Evolutionary conservation across 163 green algal species (phyloP).

Genomic region (Chlorella variabilis): DNA sequence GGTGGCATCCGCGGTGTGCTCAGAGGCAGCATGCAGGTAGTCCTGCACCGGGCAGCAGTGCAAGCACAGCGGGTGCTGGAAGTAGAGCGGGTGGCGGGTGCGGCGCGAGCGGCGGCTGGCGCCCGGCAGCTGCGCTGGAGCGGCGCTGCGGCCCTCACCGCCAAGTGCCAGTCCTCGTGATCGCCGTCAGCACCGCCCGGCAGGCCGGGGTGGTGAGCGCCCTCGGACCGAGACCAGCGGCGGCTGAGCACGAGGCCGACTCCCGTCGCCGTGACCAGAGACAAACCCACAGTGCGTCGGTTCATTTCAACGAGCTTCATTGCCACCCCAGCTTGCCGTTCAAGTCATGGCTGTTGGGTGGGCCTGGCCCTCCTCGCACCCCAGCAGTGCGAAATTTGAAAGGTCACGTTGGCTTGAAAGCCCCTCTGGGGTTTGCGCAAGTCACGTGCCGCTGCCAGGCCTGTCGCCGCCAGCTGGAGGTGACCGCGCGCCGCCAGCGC

Average conservation of each 20-base stretch:
- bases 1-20: neutral
- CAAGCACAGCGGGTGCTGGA: too few relatives aligned
- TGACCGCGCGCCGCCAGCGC: too few relatives aligned
- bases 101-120: neutral
- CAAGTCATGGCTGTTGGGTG: too few relatives aligned
- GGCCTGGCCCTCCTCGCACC: too few relatives aligned
- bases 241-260: neutral
- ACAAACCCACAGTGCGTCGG: neutral
- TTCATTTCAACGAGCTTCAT: neutral
- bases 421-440: too few relatives aligned
- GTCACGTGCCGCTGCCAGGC: too few relatives aligned
- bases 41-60: conserved; percentile 1
- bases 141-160: neutral
- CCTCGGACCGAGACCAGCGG: conserved; percentile 3
- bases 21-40: neutral
- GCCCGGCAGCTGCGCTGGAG: neutral
- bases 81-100: neutral
- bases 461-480: too few relatives aligned
- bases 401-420: too few relatives aligned
- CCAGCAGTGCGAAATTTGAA: too few relatives aligned
- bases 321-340: too few relatives aligned
- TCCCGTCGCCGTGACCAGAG: neutral
- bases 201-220: neutral
- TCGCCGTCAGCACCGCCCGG: neutral
- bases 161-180: neutral